These are phyloP conservation scores for Paramyrothecium roridum DNA, from an alignment of 2,329 filamentous ascomycete genomes.

Conservation along the genomic window DNA sequence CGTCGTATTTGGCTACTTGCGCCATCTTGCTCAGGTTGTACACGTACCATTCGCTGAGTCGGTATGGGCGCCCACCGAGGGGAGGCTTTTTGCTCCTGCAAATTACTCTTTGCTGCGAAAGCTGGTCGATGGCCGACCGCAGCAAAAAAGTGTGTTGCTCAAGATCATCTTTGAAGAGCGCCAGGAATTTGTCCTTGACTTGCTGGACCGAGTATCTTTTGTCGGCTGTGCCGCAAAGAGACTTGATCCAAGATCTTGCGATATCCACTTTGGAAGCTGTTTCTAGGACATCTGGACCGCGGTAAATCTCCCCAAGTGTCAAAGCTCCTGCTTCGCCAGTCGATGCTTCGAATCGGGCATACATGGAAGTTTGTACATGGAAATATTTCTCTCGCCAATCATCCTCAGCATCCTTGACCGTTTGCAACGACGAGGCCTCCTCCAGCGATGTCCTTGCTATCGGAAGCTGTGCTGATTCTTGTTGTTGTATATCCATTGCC, in stretches of 20 bases:
- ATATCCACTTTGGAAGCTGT: constrained; percentile 32
- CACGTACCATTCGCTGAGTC: constrained; percentile 57
- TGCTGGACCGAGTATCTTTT: constrained; percentile 44
- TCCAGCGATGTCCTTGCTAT: constrained; percentile 41
- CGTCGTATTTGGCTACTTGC: constrained; percentile 50
- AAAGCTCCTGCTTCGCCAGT: constrained; percentile 44
- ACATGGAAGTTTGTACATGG: constrained; percentile 49
- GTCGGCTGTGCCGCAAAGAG: constrained; percentile 52
- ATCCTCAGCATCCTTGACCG: constrained; percentile 25
- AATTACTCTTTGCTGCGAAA: constrained; percentile 51
- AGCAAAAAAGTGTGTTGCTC: constrained; percentile 40
- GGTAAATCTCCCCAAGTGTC: constrained; percentile 11
- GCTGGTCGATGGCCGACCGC: constrained; percentile 42
- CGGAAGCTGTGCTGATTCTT: constrained; percentile 47
- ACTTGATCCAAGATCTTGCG: constrained; percentile 58
- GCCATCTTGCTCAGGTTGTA: constrained; percentile 55
- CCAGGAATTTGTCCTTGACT: constrained; percentile 49
- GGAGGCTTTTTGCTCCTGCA: constrained; percentile 58
- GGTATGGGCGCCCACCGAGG: constrained; percentile 58
- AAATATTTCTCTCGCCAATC: constrained; percentile 59
- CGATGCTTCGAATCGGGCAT: constrained; percentile 53
- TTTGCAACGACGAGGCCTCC: constrained; percentile 35
- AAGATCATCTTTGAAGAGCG: constrained; percentile 38
- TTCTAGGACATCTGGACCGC: constrained; percentile 1
- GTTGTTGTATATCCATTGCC: constrained; percentile 52